These are phyloP conservation scores for Aspergillus pseudotamarii DNA, from an alignment of 2,329 filamentous ascomycete genomes.

Conservation along the genomic window DNA sequence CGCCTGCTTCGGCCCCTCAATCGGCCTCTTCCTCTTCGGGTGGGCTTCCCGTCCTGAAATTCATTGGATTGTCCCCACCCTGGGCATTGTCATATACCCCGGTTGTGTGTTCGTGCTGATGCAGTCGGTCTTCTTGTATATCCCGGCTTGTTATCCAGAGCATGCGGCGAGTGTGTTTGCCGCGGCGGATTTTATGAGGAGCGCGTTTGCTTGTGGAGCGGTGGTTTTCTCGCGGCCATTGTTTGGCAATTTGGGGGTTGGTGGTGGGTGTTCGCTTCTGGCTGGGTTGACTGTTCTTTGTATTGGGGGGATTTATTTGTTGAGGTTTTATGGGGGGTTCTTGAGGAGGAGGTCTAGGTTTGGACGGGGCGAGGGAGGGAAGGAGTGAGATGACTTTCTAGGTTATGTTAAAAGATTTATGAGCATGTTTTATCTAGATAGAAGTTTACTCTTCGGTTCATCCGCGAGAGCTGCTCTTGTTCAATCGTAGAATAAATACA, in stretches of 20 bases:
- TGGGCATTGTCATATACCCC: conserved; percentile 44
- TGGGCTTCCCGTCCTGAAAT: conserved; percentile 21
- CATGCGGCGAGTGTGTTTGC: conserved; percentile 36
- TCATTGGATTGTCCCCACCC: conserved; percentile 37
- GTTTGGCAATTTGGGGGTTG: conserved; percentile 32
- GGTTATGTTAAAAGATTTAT: too few species aligned
- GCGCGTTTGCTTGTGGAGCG: conserved; percentile 35
- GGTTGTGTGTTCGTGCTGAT: conserved; percentile 40
- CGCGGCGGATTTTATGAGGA: conserved; percentile 35
- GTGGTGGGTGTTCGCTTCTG: conserved; percentile 31
- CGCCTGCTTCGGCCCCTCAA: conserved; percentile 55
- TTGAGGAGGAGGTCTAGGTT: neutral
- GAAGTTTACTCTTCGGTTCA: too few species aligned
- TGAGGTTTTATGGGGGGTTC: too few species aligned
- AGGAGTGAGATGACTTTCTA: too few species aligned
- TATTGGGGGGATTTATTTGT: conserved; percentile 19
- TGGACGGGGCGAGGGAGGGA: neutral
- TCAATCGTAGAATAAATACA: too few species aligned
- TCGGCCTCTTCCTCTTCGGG: conserved; percentile 35
- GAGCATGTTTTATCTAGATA: too few species aligned
- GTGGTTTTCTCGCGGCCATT: conserved; percentile 35
- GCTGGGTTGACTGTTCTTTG: conserved; percentile 36
- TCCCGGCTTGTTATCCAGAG: conserved; percentile 29
- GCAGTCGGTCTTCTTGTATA: conserved; percentile 44
- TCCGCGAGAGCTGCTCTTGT: too few species aligned